These are phyloP conservation scores for Tuber indicum DNA, from an alignment of 495 filamentous ascomycete genomes.

Conservation along the genomic window DNA sequence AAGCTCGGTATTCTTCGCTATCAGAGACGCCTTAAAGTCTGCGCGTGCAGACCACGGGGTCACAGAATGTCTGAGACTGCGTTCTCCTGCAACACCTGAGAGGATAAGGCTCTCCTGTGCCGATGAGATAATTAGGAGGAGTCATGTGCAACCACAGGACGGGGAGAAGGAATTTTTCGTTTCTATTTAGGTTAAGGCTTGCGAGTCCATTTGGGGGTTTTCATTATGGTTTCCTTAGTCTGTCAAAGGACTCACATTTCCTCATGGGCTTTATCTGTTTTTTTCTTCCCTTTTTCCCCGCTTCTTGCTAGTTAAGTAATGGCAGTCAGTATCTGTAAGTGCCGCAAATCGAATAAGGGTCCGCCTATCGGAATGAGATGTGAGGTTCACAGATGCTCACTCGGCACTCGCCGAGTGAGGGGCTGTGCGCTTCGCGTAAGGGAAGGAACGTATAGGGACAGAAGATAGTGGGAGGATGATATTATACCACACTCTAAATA, in stretches of 20 bases:
- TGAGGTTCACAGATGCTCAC: not conserved
- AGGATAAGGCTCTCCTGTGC: slow-evolving; percentile 47
- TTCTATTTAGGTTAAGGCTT: slow-evolving; percentile 32
- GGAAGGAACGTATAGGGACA: not conserved
- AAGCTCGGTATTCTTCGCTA: slow-evolving; percentile 84
- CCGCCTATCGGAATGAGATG: not conserved
- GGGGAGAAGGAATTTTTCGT: slow-evolving; percentile 48
- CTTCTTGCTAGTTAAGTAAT: not conserved
- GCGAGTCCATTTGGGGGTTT: not conserved
- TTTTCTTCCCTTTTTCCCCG: not conserved
- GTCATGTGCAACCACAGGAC: slow-evolving; percentile 42
- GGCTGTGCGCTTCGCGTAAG: not conserved
- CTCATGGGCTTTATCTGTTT: not conserved
- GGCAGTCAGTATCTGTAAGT: not conserved
- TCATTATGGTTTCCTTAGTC: not conserved
- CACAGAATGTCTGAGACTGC: slow-evolving; percentile 45
- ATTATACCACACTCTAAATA: not conserved
- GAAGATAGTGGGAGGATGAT: not conserved
- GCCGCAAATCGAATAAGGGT: not conserved
- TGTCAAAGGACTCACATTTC: not conserved
- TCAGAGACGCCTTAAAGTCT: slow-evolving; percentile 73
- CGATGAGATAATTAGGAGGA: slow-evolving; percentile 48
- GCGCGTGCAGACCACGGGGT: slow-evolving; percentile 62
- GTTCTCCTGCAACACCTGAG: slow-evolving; percentile 53
- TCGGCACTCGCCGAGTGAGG: not conserved